Conservation (phyloP, 345 rosid species). For the Rhodamnia rubescens region DNA sequence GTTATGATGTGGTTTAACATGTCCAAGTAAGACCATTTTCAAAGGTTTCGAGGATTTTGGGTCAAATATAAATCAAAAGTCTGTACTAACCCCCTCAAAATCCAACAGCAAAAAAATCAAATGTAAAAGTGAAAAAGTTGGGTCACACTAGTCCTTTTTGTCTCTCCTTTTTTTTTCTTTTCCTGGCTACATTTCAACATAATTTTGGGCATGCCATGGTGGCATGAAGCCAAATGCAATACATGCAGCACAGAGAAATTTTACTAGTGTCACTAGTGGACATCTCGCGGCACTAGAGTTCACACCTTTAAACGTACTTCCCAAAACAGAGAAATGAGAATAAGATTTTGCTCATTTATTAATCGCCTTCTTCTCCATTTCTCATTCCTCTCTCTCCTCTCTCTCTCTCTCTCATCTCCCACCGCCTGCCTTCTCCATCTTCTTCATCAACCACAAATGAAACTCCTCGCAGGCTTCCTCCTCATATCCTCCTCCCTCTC, state of each 20-base stretch:
- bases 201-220: no score
- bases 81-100: background rate
- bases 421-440: background rate
- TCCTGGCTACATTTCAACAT: no score
- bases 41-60: background rate
- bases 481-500: background rate
- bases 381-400: background rate
- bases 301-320: background rate
- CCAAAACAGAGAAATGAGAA: background rate
- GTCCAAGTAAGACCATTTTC: background rate
- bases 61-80: background rate
- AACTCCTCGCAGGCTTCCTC: background rate
- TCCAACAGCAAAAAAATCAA: no score
- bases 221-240: background rate
- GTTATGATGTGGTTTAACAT: background rate
- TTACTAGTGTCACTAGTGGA: background rate
- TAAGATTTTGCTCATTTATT: background rate
- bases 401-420: background rate
- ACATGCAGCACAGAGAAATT: background rate
- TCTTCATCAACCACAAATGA: background rate
- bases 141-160: no score
- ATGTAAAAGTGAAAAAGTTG: background rate
- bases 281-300: background rate
- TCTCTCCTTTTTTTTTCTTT: no score
- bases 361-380: background rate